Evolutionary conservation across 495 filamentous ascomycete genomes (phyloP).

Genomic region (Neurospora sp.): DNA sequence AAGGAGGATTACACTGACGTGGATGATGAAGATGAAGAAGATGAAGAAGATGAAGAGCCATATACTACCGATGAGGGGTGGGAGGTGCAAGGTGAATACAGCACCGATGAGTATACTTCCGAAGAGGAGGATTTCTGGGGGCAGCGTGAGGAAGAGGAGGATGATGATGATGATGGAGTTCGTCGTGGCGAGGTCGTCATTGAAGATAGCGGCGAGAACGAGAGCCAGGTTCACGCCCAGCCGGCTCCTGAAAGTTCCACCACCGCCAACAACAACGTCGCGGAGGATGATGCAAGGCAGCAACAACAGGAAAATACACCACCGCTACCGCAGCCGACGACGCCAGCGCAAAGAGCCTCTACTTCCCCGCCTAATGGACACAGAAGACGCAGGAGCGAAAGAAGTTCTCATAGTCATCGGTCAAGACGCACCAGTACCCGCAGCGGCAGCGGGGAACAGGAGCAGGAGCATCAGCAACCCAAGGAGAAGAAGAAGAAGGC

Average conservation of each 20-base stretch:
- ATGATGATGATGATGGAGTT: background rate
- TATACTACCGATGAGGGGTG: background rate
- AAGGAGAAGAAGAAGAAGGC: slow-evolving; percentile 20
- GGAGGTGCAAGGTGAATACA: background rate
- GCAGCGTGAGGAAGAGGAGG: slow-evolving; percentile 4
- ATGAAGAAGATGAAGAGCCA: background rate
- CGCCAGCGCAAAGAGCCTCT: background rate
- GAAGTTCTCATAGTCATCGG: background rate
- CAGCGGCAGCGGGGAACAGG: background rate
- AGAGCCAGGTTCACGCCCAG: background rate
- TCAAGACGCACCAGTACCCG: background rate
- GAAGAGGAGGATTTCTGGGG: slow-evolving; percentile 13
- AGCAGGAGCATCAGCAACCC: background rate
- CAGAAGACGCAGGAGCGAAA: background rate
- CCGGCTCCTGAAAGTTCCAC: background rate
- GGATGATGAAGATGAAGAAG: background rate
- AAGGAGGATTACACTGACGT: slow-evolving; percentile 39
- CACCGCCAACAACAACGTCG: background rate
- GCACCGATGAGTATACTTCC: slow-evolving; percentile 11
- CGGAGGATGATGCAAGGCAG: background rate
- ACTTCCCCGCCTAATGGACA: background rate
- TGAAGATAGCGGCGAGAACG: background rate
- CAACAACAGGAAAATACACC: background rate
- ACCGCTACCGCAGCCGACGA: background rate
- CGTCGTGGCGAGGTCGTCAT: background rate